Conservation (phyloP, 306 rosid species). For the Spatholobus suberectus region DNA sequence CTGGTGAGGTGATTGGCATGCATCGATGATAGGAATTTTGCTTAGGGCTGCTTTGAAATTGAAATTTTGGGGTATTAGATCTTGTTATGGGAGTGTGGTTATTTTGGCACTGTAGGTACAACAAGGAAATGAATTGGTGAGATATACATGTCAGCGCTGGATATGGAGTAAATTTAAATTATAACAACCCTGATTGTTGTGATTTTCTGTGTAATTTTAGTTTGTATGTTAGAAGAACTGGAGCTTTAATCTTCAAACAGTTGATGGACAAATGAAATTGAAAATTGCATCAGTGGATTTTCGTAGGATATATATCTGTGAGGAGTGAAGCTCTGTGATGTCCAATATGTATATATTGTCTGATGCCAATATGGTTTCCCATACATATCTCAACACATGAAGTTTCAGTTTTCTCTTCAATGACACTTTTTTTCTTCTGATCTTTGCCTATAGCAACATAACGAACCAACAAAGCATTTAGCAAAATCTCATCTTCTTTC, state of each 20-base stretch:
- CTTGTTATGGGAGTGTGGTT: constrained; percentile 21
- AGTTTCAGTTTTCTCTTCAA: background rate
- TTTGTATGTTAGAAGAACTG: constrained; percentile 8
- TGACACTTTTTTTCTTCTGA: background rate
- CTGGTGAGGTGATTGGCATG: constrained; percentile 25
- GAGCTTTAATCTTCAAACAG: background rate
- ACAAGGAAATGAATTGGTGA: background rate
- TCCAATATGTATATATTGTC: background rate
- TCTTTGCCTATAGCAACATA: background rate
- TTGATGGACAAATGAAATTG: constrained; percentile 12
- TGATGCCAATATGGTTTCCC: background rate
- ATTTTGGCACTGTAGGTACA: background rate
- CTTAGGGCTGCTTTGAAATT: background rate
- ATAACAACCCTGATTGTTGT: background rate
- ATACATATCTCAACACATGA: background rate
- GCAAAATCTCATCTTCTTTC: constrained; percentile 6
- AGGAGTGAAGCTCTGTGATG: constrained; percentile 5
- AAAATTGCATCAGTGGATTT: background rate
- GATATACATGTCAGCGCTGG: background rate
- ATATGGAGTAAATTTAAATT: background rate
- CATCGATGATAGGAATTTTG: background rate
- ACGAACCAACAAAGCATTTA: background rate
- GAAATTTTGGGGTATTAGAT: constrained; percentile 10
- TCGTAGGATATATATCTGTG: background rate
- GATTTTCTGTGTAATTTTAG: background rate